phyloP scores from a whole-genome alignment of 805 yeast genomes.

The Lachancea thermotolerans region DNA sequence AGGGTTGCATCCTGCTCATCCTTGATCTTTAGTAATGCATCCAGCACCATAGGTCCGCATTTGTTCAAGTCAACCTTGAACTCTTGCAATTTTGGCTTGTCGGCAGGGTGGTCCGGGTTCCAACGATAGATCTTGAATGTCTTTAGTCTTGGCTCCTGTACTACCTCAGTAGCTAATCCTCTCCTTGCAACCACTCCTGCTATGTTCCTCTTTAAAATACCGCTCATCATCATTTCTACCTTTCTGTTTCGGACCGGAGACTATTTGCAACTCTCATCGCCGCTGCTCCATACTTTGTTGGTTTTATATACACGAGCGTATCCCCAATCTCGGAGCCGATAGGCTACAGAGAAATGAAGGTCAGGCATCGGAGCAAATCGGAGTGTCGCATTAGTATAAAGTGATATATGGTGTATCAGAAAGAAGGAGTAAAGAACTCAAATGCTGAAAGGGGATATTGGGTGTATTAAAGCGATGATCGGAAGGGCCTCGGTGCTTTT shows the following conservation, averaged over 20 bases:
- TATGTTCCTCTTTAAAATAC: slow-evolving; percentile 6
- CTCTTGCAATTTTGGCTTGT: slow-evolving; percentile 78
- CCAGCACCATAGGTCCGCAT: slow-evolving; percentile 97
- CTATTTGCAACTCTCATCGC: too few species aligned
- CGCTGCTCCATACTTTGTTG: not conserved
- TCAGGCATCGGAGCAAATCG: not conserved
- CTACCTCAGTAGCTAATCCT: slow-evolving; percentile 36
- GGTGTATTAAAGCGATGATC: not conserved
- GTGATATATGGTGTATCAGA: not conserved
- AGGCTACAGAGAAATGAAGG: not conserved
- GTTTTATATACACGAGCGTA: not conserved
- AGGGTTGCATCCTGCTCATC: slow-evolving; percentile 94
- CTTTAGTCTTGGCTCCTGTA: slow-evolving; percentile 60
- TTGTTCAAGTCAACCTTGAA: slow-evolving; percentile 81
- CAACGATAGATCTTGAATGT: slow-evolving; percentile 92
- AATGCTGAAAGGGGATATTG: not conserved
- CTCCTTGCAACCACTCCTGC: slow-evolving; percentile 11
- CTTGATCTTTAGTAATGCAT: slow-evolving; percentile 89
- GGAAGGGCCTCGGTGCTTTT: too few species aligned
- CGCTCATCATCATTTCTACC: not conserved
- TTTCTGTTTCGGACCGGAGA: too few species aligned
- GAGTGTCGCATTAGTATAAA: not conserved
- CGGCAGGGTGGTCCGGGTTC: slow-evolving; percentile 95
- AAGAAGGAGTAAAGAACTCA: not conserved
- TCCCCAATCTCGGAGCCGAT: not conserved